Evolutionary conservation across 257 asterid genomes (phyloP), one percentile per base, ranked within the genome.

Genomic region (Nicotiana knightiana): DNA sequence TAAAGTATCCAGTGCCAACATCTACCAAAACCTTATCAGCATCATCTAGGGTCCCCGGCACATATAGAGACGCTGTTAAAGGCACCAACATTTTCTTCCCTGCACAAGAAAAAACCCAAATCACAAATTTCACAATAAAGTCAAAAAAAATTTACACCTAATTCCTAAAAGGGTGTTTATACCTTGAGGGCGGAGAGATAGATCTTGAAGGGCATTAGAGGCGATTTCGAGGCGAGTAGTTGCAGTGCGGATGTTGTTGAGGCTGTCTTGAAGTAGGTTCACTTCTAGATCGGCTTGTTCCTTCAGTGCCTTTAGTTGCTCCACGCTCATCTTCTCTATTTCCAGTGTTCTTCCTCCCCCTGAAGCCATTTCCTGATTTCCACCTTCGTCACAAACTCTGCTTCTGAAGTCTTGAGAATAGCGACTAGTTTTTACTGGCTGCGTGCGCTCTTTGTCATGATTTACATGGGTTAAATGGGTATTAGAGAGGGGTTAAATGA

Each of bases 71-170:
- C 5, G 98, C 97, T 76, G 98, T 94, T 55, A 94, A 84, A 26
- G 98, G 98, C 32, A 94, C 98, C 81, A 94, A 81, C 95, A 94
- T 91, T 83, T 90, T 90, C 95, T 93, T 93, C 73, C 98, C 98
- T 93, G 65, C 11, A 21, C 33, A 65, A 81, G 5, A 8, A 35
- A 83, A 10, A 5, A 43, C 48, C 9, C 48, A 28, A 46, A 58
- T 59, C 77, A 43, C 6, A 67, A 3, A 8, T 5, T 9, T 58
- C 64, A 58, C 4, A 24, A 24, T 1, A 62, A 10, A 43, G 11
- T 43, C 1, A 10, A 5, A 1, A 66, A 18, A 35, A 10, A 18
- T 35, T 68, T 18, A n/a, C 55, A 39, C 57, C 18, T 68, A 68
- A 68, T 18, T 39, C 1, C 1, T 10, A 39, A 68, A 68, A 37